These are phyloP conservation scores for Aeminium ludgeri DNA, from an alignment of 495 filamentous ascomycete species.

Conservation along the genomic window DNA sequence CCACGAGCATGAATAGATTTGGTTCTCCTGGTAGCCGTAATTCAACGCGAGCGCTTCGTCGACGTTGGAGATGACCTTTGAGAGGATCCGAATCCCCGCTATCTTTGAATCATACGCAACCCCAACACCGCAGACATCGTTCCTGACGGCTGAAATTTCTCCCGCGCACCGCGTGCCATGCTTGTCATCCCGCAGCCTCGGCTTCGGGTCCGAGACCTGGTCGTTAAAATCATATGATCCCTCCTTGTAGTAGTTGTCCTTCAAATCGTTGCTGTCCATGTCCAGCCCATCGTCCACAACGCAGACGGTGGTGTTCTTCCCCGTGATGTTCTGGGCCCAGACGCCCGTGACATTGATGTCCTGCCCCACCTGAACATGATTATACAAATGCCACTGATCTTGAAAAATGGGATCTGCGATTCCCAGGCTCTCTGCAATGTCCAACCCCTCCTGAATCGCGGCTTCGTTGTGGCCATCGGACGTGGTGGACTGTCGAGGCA, in stretches of 20 bases:
- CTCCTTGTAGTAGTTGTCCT: conserved; percentile 74
- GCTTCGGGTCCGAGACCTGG: conserved; percentile 56
- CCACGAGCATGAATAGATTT: conserved; percentile 98
- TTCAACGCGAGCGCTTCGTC: conserved; percentile 89
- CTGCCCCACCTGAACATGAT: conserved; percentile 63
- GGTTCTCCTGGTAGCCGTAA: conserved; percentile 75
- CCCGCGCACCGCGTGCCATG: conserved; percentile 93
- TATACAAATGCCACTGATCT: conserved; percentile 92
- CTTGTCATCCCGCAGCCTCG: conserved; percentile 59
- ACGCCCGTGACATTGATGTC: conserved; percentile 88
- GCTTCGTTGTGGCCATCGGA: conserved; percentile 1
- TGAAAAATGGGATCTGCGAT: conserved; percentile 83
- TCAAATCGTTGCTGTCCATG: conserved; percentile 90
- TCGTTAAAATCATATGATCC: conserved; percentile 97
- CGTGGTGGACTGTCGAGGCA: background rate
- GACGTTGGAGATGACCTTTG: conserved; percentile 71
- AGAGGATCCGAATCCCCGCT: conserved; percentile 78
- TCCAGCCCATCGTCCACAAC: conserved; percentile 95
- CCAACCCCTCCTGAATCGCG: conserved; percentile 38
- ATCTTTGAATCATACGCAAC: conserved; percentile 87
- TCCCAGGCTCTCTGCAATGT: conserved; percentile 44
- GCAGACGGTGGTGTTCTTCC: conserved; percentile 71
- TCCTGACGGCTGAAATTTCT: conserved; percentile 78
- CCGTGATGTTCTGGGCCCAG: conserved; percentile 86
- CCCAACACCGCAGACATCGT: conserved; percentile 88